Percentiles rank a stretch among this genome's conserved stretches.
Evolutionary conservation across 208 protist species (phyloP).

Genomic region (Trichomonas gallinae): DNA sequence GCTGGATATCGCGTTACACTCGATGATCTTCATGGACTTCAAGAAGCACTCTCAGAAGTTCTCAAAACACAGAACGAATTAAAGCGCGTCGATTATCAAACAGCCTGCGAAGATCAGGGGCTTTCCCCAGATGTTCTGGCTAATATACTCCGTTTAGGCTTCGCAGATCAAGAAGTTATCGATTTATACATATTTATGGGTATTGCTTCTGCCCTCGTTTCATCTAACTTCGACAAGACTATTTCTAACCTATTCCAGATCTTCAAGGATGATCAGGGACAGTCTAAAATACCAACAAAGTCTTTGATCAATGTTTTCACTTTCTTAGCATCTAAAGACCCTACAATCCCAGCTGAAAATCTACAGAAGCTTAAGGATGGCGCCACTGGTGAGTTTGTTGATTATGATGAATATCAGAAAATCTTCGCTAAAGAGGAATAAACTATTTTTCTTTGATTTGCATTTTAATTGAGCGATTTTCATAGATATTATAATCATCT

Average conservation of each 20-base stretch:
- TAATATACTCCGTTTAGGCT: background rate
- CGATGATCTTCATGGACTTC: background rate
- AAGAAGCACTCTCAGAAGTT: background rate
- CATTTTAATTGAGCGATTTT: background rate
- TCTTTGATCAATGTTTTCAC: background rate
- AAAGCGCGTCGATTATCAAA: constrained; percentile 1
- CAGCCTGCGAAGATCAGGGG: background rate
- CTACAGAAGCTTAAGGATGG: background rate
- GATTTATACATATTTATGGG: constrained; percentile 24
- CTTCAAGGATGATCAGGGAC: background rate
- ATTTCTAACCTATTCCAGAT: background rate
- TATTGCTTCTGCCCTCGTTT: background rate
- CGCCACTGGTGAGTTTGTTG: background rate
- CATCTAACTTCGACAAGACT: background rate
- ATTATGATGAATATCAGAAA: background rate
- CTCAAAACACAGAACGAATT: constrained; percentile 17
- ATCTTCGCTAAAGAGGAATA: constrained; percentile 9
- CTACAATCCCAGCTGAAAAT: background rate
- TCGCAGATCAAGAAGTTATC: constrained; percentile 4
- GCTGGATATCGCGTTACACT: background rate
- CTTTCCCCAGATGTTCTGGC: constrained; percentile 12
- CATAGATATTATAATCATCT: no score
- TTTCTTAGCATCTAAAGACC: background rate
- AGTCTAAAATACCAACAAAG: background rate
- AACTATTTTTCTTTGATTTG: background rate